These are phyloP conservation scores for Thraustochytrium striatum DNA, from an alignment of 352 stramenopile species.

Conservation along the genomic window DNA sequence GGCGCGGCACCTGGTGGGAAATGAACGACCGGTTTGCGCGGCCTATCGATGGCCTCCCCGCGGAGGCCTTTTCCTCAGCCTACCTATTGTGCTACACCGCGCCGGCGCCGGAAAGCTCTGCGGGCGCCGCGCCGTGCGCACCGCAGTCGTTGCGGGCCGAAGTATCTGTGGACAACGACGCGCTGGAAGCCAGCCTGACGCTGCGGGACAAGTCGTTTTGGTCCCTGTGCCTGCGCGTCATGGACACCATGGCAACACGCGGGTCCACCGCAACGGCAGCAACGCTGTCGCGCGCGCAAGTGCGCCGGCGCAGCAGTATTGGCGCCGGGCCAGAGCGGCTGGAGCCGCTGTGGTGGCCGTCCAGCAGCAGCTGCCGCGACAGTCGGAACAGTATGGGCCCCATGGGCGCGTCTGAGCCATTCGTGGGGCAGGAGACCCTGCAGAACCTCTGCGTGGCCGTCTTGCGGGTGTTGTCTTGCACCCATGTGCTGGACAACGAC, in stretches of 20 bases:
- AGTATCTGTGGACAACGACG: constrained; percentile 2
- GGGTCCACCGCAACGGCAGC: background rate
- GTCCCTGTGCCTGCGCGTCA: background rate
- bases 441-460: no score
- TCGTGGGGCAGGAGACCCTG: no score
- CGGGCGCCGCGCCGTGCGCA: background rate
- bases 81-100: constrained; percentile 30
- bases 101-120: background rate
- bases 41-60: constrained; percentile 12
- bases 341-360: background rate
- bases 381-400: no score
- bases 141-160: background rate
- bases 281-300: background rate
- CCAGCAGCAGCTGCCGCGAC: no score
- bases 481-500: no score
- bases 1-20: constrained; percentile 6
- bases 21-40: constrained; percentile 26
- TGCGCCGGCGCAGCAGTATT: background rate
- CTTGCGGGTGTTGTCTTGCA: no score
- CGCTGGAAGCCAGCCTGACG: constrained; percentile 9
- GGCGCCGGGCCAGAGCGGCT: background rate
- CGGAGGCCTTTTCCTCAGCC: constrained; percentile 27
- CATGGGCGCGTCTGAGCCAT: no score
- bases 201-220: constrained; percentile 14
- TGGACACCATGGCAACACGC: background rate